phyloP scores from a whole-genome alignment of 2,329 filamentous ascomycete genomes.

The Neofusicoccum cordaticola region DNA sequence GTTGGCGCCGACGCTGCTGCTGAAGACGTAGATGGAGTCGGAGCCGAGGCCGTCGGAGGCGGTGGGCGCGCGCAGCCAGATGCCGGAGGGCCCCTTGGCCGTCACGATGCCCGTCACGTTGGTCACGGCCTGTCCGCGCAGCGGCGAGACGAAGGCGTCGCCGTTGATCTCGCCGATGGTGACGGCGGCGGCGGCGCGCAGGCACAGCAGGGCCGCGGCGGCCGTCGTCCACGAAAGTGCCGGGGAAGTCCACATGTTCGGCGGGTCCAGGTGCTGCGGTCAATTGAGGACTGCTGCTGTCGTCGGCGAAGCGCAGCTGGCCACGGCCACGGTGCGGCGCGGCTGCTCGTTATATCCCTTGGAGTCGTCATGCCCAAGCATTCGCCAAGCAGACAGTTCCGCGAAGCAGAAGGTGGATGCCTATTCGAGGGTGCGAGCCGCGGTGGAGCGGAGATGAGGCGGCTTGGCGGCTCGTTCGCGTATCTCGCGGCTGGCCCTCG shows the following conservation, averaged over 20 bases:
- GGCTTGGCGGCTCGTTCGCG: background rate
- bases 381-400: background rate
- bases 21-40: conserved; percentile 65
- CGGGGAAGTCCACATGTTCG: background rate
- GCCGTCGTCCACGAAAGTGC: background rate
- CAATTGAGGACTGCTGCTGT: background rate
- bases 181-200: conserved; percentile 13
- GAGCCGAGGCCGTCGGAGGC: conserved; percentile 57
- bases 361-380: conserved; percentile 2
- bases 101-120: conserved; percentile 64
- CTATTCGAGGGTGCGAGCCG: background rate
- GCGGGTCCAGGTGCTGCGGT: background rate
- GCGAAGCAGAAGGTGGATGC: background rate
- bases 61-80: conserved; percentile 62
- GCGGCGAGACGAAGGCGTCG: conserved; percentile 61
- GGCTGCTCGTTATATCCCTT: background rate
- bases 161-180: conserved; percentile 60
- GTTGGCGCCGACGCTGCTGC: conserved; percentile 49
- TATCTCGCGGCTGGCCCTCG: conserved; percentile 3
- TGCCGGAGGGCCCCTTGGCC: conserved; percentile 59
- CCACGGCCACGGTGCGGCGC: background rate
- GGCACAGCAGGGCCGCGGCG: background rate
- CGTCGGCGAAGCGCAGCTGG: background rate
- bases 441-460: conserved; percentile 2
- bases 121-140: conserved; percentile 54